Evolutionary conservation across 805 yeast species (phyloP), one percentile per base, ranked within the genome.

Genomic region (Candida caryicola): DNA sequence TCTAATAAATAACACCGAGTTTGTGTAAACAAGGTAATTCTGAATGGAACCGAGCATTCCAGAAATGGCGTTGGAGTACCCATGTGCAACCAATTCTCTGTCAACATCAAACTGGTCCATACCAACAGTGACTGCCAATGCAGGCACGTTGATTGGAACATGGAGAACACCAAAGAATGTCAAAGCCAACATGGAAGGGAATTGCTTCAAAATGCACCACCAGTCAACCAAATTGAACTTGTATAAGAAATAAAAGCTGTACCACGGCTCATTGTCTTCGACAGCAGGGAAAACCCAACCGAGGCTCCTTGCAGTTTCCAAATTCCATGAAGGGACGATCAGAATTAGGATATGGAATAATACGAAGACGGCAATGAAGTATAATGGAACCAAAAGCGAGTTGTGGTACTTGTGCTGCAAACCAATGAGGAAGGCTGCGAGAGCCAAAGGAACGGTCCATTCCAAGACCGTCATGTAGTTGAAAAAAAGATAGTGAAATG

Each of bases 141-240:
- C 98, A 1, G 99, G 99, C 10, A 93, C 97, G 57, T 93, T 93
- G 43, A 93, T 93, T 3, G 99, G 99, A 8, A 93, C 99, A 53
- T 93, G 99, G 39, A 93, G 66, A 28, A 93, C 84, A 9, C 99
- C 99, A 54, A 93, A 93, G 57, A 93, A 93, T 0, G 98, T 90
- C 46, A 93, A 69, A 0, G 99, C 99, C 39, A 91, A 64, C 96
- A 93, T 93, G 2, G 95, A 84, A 4, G 99, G 99, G 14, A 89
- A 44, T 52, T 89, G 87, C 37, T 73, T 65, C 2, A 79, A 33
- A 17, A 93, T 70, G 19, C 81, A 71, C 44, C 64, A 54, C 93
- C 95, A 87, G 58, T 86, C 79, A n/a, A 88, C 93, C 19, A 73
- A 59, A 3, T 63, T 59, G 51, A 88, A 80, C 46, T 85, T 73